Evolutionary conservation across 805 yeast species (phyloP), one percentile per base, ranked within the genome.

Genomic region (Candida hungchunana): DNA sequence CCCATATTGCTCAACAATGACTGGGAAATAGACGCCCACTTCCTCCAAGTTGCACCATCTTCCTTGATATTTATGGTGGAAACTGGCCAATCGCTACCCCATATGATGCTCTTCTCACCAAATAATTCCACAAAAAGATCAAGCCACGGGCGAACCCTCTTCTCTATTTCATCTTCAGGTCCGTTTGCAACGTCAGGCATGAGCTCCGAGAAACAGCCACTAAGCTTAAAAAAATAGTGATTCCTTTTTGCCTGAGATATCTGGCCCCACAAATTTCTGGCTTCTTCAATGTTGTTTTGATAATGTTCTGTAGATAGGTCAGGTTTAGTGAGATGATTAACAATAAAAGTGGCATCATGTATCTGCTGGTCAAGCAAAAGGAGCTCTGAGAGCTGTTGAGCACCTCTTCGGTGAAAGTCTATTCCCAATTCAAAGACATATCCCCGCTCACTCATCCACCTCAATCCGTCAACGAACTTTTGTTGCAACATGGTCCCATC

Each of bases 71-170:
- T 55, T 32, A 47, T 12, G 1, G 42, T 43, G 5, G 66, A 61
- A 6, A 67, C 67, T 3, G 73, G 73, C 71, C 71, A 67, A 42
- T 67, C 69, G 40, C 69, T 63, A 4, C 69, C 73, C 62, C 64
- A 67, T 10, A 67, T 53, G 9, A 63, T 44, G 8, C 53, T 43
- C 4, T 56, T 50, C 5, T 40, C 42, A 25, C 67, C 69, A 54
- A 54, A 62, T n/a, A 25, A 12, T 1, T 56, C 56, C 16, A 50
- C 42, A 26, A 57, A 51, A 4, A 53, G 50, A 22, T 54, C 31
- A 19, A 62, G 44, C 63, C 66, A 64, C 4, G 69, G 71, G 19
- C 36, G 46, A 2, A 61, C 34, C 6, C 34, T 30, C 9, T 42
- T 44, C 5, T 44, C 49, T 15, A 54, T 31, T 6, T 35, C 30